Conservation (phyloP, 2,329 filamentous ascomycete genomes). For the Pseudonectria foliicola region DNA sequence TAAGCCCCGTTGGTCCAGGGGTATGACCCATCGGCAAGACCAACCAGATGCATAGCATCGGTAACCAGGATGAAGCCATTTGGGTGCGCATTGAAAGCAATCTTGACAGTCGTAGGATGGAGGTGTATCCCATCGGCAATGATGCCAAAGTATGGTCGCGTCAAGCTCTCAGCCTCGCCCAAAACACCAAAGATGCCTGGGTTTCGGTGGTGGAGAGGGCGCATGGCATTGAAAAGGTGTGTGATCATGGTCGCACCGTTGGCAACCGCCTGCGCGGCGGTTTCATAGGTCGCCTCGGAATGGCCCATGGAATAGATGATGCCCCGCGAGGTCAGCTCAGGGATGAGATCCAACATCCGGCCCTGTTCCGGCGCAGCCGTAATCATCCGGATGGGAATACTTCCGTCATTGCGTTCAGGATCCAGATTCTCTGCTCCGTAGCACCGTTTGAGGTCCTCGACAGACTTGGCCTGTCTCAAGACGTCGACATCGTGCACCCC, state of each 20-base stretch:
- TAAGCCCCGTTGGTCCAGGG: slow-evolving; percentile 71
- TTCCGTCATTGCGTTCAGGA: slow-evolving; percentile 26
- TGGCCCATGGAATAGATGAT: slow-evolving; percentile 80
- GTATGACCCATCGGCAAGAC: slow-evolving; percentile 76
- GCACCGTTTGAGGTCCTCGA: slow-evolving; percentile 60
- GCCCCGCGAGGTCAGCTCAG: slow-evolving; percentile 53
- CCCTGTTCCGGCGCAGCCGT: slow-evolving; percentile 80
- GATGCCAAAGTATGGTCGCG: slow-evolving; percentile 75
- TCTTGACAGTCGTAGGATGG: slow-evolving; percentile 81
- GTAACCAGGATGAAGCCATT: slow-evolving; percentile 83
- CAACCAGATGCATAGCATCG: slow-evolving; percentile 83
- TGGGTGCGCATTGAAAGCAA: slow-evolving; percentile 80
- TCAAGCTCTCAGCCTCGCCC: slow-evolving; percentile 52
- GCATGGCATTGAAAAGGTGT: slow-evolving; percentile 92
- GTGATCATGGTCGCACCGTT: slow-evolving; percentile 83
- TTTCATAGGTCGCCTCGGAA: slow-evolving; percentile 79
- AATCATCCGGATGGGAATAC: slow-evolving; percentile 62
- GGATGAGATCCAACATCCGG: slow-evolving; percentile 61
- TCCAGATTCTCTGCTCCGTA: slow-evolving; percentile 67
- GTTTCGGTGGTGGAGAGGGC: slow-evolving; percentile 82
- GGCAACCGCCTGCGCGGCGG: slow-evolving; percentile 64
- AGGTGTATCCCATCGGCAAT: slow-evolving; percentile 89
- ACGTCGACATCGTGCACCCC: slow-evolving; percentile 76
- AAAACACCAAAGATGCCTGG: slow-evolving; percentile 84
- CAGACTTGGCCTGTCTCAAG: slow-evolving; percentile 55